phyloP scores from a whole-genome alignment of 306 rosid species.

The Aeschynomene evenia region DNA sequence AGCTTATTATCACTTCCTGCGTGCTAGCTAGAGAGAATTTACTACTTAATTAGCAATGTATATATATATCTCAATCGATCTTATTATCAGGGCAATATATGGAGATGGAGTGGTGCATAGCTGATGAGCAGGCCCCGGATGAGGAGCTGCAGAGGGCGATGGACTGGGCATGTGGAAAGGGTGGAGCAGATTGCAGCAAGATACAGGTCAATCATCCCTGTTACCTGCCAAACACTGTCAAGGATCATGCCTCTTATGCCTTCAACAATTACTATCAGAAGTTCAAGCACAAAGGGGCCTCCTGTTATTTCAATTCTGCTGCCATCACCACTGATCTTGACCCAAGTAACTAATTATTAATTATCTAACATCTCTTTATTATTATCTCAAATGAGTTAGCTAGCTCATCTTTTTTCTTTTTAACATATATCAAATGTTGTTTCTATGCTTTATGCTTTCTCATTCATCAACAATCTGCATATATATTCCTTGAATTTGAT shows the following conservation, averaged over 20 bases:
- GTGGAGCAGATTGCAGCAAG: constrained; percentile 65
- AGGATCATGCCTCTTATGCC: constrained; percentile 67
- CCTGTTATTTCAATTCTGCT: constrained; percentile 76
- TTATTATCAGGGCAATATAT: constrained; percentile 44
- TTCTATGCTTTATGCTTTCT: neutral
- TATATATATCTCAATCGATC: neutral
- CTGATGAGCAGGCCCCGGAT: constrained; percentile 77
- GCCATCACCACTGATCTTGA: constrained; percentile 72
- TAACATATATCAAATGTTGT: too few relatives aligned
- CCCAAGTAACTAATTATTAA: constrained; percentile 85
- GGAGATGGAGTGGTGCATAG: constrained; percentile 80
- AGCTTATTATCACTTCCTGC: neutral
- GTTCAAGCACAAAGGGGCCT: constrained; percentile 59
- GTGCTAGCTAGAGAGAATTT: too few relatives aligned
- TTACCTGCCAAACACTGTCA: constrained; percentile 59
- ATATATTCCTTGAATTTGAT: constrained; percentile 34
- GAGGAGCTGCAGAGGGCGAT: constrained; percentile 60
- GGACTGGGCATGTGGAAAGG: constrained; percentile 75
- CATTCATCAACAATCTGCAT: neutral
- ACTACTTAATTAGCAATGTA: too few relatives aligned
- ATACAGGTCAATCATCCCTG: constrained; percentile 55
- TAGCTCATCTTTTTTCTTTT: neutral
- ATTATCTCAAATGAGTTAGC: constrained; percentile 18
- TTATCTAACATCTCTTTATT: too few relatives aligned
- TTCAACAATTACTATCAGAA: constrained; percentile 73